Conservation (phyloP, 2,329 filamentous ascomycete genomes). For the Stagonosporopsis rhizophila region DNA sequence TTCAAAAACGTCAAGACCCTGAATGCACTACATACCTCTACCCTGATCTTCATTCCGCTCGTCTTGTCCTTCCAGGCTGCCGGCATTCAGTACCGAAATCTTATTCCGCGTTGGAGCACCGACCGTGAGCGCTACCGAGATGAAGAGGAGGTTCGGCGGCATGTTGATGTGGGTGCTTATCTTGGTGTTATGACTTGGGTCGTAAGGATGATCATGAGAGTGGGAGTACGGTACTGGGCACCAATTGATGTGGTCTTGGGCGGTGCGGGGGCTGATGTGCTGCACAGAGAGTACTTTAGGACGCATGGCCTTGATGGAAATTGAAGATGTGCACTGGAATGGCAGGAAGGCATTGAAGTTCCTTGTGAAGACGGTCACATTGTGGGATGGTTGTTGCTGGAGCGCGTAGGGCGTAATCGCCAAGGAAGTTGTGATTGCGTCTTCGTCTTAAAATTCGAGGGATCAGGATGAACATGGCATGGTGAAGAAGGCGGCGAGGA, state of each 20-base stretch:
- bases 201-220: slow-evolving; percentile 2
- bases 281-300: slow-evolving; percentile 7
- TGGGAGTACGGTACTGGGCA: slow-evolving; percentile 7
- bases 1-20: slow-evolving; percentile 3
- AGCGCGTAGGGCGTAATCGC: too few species aligned
- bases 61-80: neutral
- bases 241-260: slow-evolving; percentile 9
- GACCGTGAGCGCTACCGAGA: neutral
- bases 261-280: slow-evolving; percentile 3
- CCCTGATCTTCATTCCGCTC: neutral
- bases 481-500: too few species aligned
- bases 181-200: slow-evolving; percentile 2
- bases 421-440: too few species aligned
- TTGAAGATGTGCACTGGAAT: too few species aligned
- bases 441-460: too few species aligned
- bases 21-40: slow-evolving; percentile 1
- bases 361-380: too few species aligned
- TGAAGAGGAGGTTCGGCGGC: slow-evolving; percentile 3
- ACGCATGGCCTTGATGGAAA: neutral
- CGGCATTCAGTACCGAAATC: slow-evolving; percentile 1
- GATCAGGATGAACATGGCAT: too few species aligned
- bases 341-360: too few species aligned
- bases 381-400: too few species aligned
- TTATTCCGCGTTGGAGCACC: slow-evolving; percentile 7
- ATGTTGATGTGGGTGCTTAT: slow-evolving; percentile 5